A percentile compares a stretch with the other conserved stretches of the same genome.
phyloP scores from a whole-genome alignment of 176 grass and related monocot species.

The Ensete glaucum region DNA sequence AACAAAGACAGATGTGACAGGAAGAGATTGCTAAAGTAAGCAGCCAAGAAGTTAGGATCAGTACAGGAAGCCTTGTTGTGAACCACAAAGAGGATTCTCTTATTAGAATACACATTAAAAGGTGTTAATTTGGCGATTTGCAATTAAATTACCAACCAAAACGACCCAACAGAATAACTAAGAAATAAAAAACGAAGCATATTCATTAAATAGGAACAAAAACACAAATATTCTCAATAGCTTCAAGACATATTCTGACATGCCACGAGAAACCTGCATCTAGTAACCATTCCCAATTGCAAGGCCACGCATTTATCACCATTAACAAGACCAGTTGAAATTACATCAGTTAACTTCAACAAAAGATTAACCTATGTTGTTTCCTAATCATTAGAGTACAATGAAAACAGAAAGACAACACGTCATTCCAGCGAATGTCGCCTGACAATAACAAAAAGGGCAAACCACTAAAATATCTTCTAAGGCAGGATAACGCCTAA shows the following conservation, averaged over 20 bases:
- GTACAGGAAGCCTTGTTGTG: neutral
- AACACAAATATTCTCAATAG: neutral
- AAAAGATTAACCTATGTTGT: neutral
- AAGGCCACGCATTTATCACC: no score
- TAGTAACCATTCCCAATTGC: neutral
- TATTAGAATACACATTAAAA: neutral
- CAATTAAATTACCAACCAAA: neutral
- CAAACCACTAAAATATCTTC: neutral
- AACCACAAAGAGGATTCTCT: neutral
- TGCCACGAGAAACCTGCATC: neutral
- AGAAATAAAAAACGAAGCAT: neutral
- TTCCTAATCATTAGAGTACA: neutral
- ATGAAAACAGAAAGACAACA: neutral
- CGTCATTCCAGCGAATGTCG: neutral
- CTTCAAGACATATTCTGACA: neutral
- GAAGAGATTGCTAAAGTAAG: neutral
- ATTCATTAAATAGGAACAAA: neutral
- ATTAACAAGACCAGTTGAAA: no score
- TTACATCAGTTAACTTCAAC: neutral
- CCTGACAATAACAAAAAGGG: neutral
- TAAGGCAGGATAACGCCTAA: neutral
- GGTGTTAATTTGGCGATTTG: neutral
- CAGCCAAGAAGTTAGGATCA: neutral
- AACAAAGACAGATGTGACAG: no score
- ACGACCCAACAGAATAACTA: neutral